Evolutionary conservation across 106 monocot genomes (phyloP), one percentile per base, ranked within the genome.

Genomic region (Dendrobium officinale): DNA sequence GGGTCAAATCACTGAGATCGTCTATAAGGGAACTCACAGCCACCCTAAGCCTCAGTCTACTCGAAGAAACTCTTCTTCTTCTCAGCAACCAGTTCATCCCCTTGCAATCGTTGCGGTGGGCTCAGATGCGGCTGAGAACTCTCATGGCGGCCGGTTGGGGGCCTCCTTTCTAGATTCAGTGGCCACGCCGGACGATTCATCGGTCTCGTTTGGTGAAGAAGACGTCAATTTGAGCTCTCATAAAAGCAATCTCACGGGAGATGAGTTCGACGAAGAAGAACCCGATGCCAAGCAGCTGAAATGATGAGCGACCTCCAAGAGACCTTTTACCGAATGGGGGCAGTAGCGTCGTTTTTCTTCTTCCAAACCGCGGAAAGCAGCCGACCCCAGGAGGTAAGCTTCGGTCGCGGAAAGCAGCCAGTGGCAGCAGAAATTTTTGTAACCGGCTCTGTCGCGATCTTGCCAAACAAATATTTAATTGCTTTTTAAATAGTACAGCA

Each of bases 1-100:
- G 5, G 89, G 89, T 16, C 84, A 86, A 55, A 89, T 89, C n/a
- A 89, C 84, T 19, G 89, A 86, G 83, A 89, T 89, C 16, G 82
- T 89, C 2, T 89, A 89, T 80, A 89, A 86, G 24, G 89, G 89
- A 37, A 82, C 79, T 5, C 89, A 89, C 78, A 86, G 80, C 77
- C 89, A 89, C 78, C 84, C 82, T 9, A 89, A 86, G 82, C 89
- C 89, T 78, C 84, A 82, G 67, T 43, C 82, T 45, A 81, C 76
- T 17, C 80, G 84, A 43, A 86, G 82, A 75, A 86, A 89, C 43
- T 79, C 81, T 2, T 77, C 86, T 48, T 74, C 44, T 74, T 43
- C 41, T 20, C 43, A 43, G 16, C 76, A n/a, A 51, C 76, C 18
- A 29, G 2, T 74, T 74, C 74, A 42, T 4, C 7, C 43, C 33